Conservation (phyloP, 179 eudicot species). For the Beta corolliflora region DNA sequence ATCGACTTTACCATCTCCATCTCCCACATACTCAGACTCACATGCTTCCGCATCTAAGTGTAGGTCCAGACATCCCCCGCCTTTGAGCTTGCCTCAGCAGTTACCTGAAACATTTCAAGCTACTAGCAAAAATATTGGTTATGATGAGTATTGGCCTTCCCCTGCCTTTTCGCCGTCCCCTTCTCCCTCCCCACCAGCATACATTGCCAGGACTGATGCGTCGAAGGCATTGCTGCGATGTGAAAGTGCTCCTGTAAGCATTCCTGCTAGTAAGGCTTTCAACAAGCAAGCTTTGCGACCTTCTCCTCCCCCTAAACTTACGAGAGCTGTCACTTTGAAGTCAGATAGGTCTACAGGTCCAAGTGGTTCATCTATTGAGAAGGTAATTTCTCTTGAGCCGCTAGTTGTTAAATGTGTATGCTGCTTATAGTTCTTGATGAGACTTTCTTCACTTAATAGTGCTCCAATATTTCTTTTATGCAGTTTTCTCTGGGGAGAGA, state of each 20-base stretch:
- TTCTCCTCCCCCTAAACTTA: conserved; percentile 58
- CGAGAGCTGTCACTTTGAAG: conserved; percentile 47
- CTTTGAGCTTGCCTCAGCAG: conserved; percentile 56
- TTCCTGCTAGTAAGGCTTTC: conserved; percentile 55
- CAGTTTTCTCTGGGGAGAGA: conserved; percentile 61
- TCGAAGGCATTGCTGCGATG: conserved; percentile 54
- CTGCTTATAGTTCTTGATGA: background rate
- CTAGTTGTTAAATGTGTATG: background rate
- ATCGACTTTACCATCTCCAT: conserved; percentile 64
- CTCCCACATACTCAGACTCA: conserved; percentile 74
- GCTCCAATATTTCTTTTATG: conserved; percentile 21
- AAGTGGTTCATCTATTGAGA: conserved; percentile 52
- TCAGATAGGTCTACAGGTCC: conserved; percentile 48
- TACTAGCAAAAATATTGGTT: conserved; percentile 39
- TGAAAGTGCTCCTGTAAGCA: conserved; percentile 85
- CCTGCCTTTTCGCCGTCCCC: conserved; percentile 68
- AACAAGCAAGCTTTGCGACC: conserved; percentile 51
- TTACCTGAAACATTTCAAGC: conserved; percentile 47
- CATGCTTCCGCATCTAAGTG: conserved; percentile 51
- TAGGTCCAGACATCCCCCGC: conserved; percentile 52
- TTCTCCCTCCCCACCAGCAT: conserved; percentile 81
- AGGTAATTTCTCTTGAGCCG: conserved; percentile 43
- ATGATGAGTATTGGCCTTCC: conserved; percentile 74
- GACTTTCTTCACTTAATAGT: background rate
- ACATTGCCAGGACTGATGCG: conserved; percentile 35